Conservation (phyloP, 345 rosid genomes). For the Brassica incana region DNA sequence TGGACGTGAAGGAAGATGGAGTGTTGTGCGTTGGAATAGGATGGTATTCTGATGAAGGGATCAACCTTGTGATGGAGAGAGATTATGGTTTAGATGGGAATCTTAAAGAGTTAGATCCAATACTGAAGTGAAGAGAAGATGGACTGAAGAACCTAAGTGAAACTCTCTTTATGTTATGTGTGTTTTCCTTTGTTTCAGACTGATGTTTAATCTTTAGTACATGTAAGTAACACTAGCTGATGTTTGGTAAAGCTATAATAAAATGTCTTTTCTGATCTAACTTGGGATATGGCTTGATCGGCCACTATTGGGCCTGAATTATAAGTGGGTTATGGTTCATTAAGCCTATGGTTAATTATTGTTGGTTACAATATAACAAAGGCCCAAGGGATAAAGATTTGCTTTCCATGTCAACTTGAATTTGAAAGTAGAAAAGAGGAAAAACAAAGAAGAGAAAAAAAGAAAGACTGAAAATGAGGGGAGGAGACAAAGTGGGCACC, state of each 20-base stretch:
- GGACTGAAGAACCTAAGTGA: constrained; percentile 42
- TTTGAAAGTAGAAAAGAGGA: neutral
- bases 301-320: neutral
- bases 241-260: constrained; percentile 7
- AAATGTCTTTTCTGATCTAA: neutral
- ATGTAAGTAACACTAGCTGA: constrained; percentile 9
- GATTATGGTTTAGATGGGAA: constrained; percentile 81
- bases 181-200: constrained; percentile 10
- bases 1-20: constrained; percentile 75
- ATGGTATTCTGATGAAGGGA: constrained; percentile 92
- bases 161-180: neutral
- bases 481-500: constrained; percentile 53
- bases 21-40: constrained; percentile 76
- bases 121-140: constrained; percentile 81
- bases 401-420: neutral
- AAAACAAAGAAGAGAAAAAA: constrained; percentile 11
- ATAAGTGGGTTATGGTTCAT: neutral
- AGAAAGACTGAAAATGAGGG: neutral
- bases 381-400: neutral
- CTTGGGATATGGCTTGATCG: neutral
- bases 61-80: constrained; percentile 90
- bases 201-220: constrained; percentile 8
- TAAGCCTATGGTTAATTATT: neutral
- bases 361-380: neutral
- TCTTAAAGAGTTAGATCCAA: constrained; percentile 79